Base-by-base conservation (phyloP, 768 basidiomycete genomes). In the Kondoa malvinella region DNA sequence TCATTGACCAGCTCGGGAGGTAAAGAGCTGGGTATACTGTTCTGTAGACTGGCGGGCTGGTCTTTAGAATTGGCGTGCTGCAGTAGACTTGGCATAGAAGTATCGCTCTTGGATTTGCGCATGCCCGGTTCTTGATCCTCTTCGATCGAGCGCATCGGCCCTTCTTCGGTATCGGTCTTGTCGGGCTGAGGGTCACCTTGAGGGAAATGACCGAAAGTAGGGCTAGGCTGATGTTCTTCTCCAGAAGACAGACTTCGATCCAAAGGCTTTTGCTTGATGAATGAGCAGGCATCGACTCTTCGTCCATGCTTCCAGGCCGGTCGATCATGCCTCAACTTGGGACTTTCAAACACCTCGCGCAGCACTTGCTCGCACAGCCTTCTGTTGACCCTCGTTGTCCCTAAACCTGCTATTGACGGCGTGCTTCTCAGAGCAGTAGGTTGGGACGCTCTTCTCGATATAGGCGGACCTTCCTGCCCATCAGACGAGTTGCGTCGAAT, bases 331-430 rank as follows among this genome's bases (percentile, higher is more conserved):
- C 61, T 59, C 29, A 74, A 66, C 64, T 70, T 71, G 12, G 73
- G 73, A 26, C 70, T 70, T 50, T 85, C 84, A 70, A 96, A 79
- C 33, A 97, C 85, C 21, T 88, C 87, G 69, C 84, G 87, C 75
- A 99, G 94, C 59, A 99, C 90, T 72, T 94, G 91, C 74, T 97
- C 92, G 77, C 92, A 92, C 68, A 99, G 80, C 76, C 84, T 88
- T 50, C 87, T 90, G 77, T 99, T 97, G 69, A 96, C 92, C 65
- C 86, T 83, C 3, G 95, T 97, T 16, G 88, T 89, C 1, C 94
- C 94, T 1, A 50, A 33, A 33, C 50, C 58, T 0, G 34, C 67
- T 1, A 56, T 58, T 3, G 61, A 67, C 16, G 58, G 67, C 15
- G 69, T 60, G 26, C 14, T 33, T 0, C 67, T 56, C 25, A 33